A percentile compares a stretch with the other conserved stretches of the same genome.
Conservation (phyloP, 2,329 filamentous ascomycete species). For the Rhexocercosporidium sp. region DNA sequence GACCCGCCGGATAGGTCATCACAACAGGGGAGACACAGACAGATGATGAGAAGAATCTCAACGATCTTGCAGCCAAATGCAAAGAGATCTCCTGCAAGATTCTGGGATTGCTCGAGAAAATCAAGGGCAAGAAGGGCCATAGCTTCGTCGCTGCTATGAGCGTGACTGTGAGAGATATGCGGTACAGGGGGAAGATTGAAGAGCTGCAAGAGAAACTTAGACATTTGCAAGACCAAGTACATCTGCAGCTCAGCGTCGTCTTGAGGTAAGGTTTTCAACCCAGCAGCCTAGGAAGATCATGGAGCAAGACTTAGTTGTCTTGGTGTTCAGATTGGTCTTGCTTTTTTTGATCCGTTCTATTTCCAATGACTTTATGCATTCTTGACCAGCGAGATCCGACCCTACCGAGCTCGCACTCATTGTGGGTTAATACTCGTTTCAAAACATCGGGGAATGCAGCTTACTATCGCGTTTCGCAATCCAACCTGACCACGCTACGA, state of each 20-base stretch:
- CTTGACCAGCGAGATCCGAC: no score
- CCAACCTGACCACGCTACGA: no score
- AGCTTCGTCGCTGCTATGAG: background rate
- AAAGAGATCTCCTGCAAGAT: background rate
- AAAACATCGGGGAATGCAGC: no score
- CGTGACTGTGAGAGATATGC: background rate
- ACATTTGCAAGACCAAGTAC: background rate
- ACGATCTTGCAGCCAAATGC: background rate
- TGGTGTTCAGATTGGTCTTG: no score
- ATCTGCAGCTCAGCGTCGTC: background rate
- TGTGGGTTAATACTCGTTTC: no score
- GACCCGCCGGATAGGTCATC: background rate
- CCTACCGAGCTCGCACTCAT: no score
- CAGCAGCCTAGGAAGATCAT: background rate
- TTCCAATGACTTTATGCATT: no score
- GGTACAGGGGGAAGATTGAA: background rate
- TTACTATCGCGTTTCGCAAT: no score
- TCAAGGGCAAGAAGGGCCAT: background rate
- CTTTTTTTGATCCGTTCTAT: no score
- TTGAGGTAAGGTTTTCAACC: background rate
- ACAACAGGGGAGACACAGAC: background rate
- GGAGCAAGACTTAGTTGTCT: background rate
- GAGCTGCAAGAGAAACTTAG: background rate
- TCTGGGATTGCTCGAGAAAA: background rate
- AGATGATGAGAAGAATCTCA: background rate